Evolutionary conservation across 140 eudicot genomes (phyloP).

Genomic region (Senecio squalidus): DNA sequence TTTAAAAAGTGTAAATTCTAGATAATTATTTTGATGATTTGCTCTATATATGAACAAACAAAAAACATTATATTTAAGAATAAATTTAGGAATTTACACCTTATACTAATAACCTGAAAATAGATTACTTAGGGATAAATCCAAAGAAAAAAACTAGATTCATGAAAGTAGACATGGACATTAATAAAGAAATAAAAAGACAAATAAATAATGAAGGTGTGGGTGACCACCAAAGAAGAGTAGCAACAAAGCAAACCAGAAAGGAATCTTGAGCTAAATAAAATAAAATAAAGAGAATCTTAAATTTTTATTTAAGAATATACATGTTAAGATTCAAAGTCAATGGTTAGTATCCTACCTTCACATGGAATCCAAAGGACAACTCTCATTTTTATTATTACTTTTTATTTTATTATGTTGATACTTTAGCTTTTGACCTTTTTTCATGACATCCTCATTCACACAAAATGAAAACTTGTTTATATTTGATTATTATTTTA

Average conservation of each 20-base stretch:
- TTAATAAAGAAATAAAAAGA: background rate
- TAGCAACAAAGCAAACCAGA: conserved; percentile 15
- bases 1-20: no score
- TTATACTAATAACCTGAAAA: no score
- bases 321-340: conserved; percentile 24
- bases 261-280: conserved; percentile 13
- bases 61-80: no score
- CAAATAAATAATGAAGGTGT: background rate
- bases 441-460: no score
- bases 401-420: background rate
- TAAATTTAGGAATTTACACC: no score
- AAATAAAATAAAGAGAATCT: conserved; percentile 16
- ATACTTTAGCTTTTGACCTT: background rate
- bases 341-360: conserved; percentile 31
- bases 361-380: conserved; percentile 30
- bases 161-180: background rate
- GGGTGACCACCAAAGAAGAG: conserved; percentile 13
- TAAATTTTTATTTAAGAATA: conserved; percentile 36
- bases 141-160: no score
- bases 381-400: background rate
- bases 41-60: no score
- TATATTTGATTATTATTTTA: no score
- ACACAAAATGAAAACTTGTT: no score
- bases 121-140: no score
- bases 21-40: no score